Conservation (phyloP, 1,284 basidiomycete species). For the Agaricales sp. region DNA sequence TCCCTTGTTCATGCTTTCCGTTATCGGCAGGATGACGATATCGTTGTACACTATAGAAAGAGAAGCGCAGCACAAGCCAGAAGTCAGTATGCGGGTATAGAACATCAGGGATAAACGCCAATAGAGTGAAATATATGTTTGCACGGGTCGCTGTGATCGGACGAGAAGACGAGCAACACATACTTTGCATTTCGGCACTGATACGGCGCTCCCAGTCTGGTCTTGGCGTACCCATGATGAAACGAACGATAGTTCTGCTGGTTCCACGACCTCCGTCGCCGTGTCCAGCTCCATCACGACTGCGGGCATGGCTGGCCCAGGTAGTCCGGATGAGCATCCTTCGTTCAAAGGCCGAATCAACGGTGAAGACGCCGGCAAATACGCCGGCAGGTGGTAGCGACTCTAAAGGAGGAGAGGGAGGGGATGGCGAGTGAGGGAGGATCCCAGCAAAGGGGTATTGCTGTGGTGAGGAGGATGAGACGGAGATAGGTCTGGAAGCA, state of each 20-base stretch:
- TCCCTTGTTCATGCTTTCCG: constrained; percentile 89
- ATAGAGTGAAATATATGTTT: constrained; percentile 6
- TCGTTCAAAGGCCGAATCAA: constrained; percentile 79
- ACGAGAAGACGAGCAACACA: constrained; percentile 23
- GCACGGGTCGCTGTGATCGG: too few relatives aligned
- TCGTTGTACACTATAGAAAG: constrained; percentile 70
- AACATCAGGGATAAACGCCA: not conserved
- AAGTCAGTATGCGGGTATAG: not conserved
- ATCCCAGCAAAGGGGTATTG: constrained; percentile 6
- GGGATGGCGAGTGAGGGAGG: constrained; percentile 20
- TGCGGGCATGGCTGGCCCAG: constrained; percentile 78
- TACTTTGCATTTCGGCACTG: constrained; percentile 86
- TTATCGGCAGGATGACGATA: constrained; percentile 74
- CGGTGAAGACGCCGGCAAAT: constrained; percentile 87
- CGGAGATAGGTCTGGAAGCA: constrained; percentile 21
- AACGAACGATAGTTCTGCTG: constrained; percentile 82
- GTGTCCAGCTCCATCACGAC: constrained; percentile 57
- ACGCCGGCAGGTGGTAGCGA: constrained; percentile 81
- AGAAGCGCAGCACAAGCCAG: constrained; percentile 5
- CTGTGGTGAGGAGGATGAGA: constrained; percentile 20
- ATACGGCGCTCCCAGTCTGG: constrained; percentile 74
- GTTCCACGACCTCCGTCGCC: constrained; percentile 71
- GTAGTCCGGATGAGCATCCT: constrained; percentile 86
- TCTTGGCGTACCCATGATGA: constrained; percentile 83
- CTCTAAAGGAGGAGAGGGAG: constrained; percentile 33